Percentiles rank a stretch among this genome's conserved stretches.
phyloP scores from a whole-genome alignment of 2,329 filamentous ascomycete species.

The Exserohilum turcica region DNA sequence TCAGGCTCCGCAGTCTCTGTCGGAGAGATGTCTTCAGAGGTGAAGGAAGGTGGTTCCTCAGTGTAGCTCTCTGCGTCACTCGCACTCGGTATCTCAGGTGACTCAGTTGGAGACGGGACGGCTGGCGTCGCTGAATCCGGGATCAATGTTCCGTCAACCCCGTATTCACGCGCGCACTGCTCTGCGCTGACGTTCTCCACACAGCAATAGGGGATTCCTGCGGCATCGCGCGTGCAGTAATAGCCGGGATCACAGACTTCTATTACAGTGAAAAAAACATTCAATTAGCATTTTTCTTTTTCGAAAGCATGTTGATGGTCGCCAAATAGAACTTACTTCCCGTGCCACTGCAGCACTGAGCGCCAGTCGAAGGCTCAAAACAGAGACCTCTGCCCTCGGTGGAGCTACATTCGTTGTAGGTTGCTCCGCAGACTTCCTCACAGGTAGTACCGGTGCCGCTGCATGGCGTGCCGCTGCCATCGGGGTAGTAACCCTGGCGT shows the following conservation, averaged over 20 bases:
- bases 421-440: background rate
- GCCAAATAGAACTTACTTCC: background rate
- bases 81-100: background rate
- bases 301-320: no score
- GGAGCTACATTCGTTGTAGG: background rate
- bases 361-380: background rate
- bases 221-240: constrained; percentile 64
- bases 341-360: background rate
- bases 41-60: no score
- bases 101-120: background rate
- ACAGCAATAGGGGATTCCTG: constrained; percentile 64
- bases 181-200: constrained; percentile 60
- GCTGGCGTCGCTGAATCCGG: background rate
- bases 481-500: constrained; percentile 4
- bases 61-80: no score
- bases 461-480: background rate
- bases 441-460: background rate
- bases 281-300: no score
- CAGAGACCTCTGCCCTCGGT: background rate
- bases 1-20: background rate
- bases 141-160: background rate
- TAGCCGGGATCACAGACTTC: constrained; percentile 66
- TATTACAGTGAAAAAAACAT: constrained; percentile 29
- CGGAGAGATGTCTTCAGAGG: no score
- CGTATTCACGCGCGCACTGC: constrained; percentile 56